These are phyloP conservation scores for Phylloporus sp. DNA, from an alignment of 768 basidiomycete species.

Conservation along the genomic window DNA sequence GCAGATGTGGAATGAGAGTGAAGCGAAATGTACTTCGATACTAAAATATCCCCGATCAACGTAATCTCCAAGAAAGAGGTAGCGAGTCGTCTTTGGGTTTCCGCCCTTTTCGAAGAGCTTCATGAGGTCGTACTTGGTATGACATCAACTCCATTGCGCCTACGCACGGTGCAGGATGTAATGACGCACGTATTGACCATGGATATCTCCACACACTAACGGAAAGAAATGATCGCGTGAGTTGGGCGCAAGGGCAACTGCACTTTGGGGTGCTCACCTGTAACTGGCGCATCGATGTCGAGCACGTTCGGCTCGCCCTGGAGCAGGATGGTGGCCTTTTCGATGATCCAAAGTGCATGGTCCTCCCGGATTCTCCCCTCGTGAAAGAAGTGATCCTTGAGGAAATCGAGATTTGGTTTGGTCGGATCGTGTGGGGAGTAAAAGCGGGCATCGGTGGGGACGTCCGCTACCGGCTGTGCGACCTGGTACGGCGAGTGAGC, in stretches of 20 bases:
- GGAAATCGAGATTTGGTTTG: slow-evolving; percentile 68
- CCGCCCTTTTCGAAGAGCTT: slow-evolving; percentile 76
- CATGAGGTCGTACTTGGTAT: slow-evolving; percentile 64
- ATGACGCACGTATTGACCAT: slow-evolving; percentile 26
- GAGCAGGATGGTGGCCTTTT: slow-evolving; percentile 52
- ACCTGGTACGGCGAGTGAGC: slow-evolving; percentile 55
- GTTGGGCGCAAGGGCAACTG: slow-evolving; percentile 21
- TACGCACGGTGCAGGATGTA: neutral
- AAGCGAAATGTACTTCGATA: slow-evolving; percentile 50
- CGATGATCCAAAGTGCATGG: slow-evolving; percentile 63
- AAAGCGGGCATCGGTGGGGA: slow-evolving; percentile 71
- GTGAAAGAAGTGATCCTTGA: slow-evolving; percentile 74
- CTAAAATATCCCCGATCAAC: slow-evolving; percentile 75
- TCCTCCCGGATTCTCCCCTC: slow-evolving; percentile 63
- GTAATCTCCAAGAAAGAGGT: slow-evolving; percentile 72
- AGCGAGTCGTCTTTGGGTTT: slow-evolving; percentile 67
- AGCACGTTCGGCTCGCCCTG: slow-evolving; percentile 59
- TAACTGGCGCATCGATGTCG: slow-evolving; percentile 68
- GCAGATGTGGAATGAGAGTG: neutral
- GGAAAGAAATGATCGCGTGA: slow-evolving; percentile 4
- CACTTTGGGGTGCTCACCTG: slow-evolving; percentile 39
- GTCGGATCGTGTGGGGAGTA: slow-evolving; percentile 59
- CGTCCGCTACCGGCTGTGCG: slow-evolving; percentile 55
- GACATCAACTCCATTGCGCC: slow-evolving; percentile 6
- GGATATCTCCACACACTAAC: slow-evolving; percentile 18